These are phyloP conservation scores for Avicennia marina DNA, from an alignment of 257 asterid species.

Conservation along the genomic window DNA sequence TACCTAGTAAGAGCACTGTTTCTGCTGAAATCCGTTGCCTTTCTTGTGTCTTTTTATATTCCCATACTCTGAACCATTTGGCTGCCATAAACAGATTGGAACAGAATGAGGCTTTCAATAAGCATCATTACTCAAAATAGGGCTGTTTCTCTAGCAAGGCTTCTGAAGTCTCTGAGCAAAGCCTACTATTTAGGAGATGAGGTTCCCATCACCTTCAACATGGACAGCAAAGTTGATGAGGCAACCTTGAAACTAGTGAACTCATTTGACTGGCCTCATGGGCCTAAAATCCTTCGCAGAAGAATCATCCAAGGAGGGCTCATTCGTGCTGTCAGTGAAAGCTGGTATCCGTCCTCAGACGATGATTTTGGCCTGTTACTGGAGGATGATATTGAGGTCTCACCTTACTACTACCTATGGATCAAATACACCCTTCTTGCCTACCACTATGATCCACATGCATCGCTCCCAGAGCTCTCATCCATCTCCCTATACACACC, in stretches of 20 bases:
- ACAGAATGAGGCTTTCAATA: slow-evolving; percentile 61
- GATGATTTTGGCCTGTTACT: slow-evolving; percentile 80
- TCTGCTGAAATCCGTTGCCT: background rate
- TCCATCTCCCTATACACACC: slow-evolving; percentile 94
- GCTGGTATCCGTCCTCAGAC: slow-evolving; percentile 92
- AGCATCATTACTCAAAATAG: slow-evolving; percentile 88
- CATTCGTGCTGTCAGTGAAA: slow-evolving; percentile 85
- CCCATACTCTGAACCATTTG: background rate
- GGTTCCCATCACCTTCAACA: slow-evolving; percentile 72
- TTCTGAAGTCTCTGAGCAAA: slow-evolving; percentile 61
- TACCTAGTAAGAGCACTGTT: slow-evolving; percentile 55
- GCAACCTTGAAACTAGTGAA: slow-evolving; percentile 61
- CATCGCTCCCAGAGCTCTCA: slow-evolving; percentile 77
- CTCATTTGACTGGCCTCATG: slow-evolving; percentile 80
- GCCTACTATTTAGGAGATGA: slow-evolving; percentile 88
- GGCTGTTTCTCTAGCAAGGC: slow-evolving; percentile 54
- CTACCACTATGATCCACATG: slow-evolving; percentile 86
- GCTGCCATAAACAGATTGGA: slow-evolving; percentile 64
- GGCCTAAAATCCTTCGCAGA: slow-evolving; percentile 65
- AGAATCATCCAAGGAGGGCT: slow-evolving; percentile 95
- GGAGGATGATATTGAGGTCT: slow-evolving; percentile 92
- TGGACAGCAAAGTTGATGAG: slow-evolving; percentile 87
- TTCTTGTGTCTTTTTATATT: background rate
- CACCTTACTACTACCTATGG: slow-evolving; percentile 91
- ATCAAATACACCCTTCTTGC: slow-evolving; percentile 74